These are phyloP conservation scores for Yamadazyma membranifaciens DNA, from an alignment of 1,139 yeast species.

Conservation along the genomic window DNA sequence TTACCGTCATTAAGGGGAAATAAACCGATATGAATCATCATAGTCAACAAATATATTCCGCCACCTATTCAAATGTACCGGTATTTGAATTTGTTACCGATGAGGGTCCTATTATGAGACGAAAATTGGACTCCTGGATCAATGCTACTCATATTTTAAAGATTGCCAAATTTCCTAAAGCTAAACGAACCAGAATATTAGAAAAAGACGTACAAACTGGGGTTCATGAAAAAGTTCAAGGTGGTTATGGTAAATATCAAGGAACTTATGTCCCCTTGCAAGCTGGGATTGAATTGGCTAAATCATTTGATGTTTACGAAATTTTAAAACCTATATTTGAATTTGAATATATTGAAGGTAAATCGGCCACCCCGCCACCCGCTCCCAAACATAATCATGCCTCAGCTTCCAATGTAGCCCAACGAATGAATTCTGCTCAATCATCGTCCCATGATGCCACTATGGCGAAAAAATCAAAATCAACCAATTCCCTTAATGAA, in stretches of 20 bases:
- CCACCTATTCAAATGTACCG: conserved; percentile 79
- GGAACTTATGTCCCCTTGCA: conserved; percentile 90
- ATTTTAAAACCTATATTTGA: conserved; percentile 69
- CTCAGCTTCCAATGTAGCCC: conserved; percentile 51
- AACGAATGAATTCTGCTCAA: conserved; percentile 25
- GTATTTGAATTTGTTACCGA: conserved; percentile 69
- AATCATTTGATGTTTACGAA: conserved; percentile 68
- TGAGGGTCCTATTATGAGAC: conserved; percentile 81
- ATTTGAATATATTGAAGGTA: conserved; percentile 55
- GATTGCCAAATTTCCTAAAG: conserved; percentile 83
- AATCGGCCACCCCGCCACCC: conserved; percentile 67
- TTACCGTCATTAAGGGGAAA: neutral
- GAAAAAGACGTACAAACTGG: conserved; percentile 89
- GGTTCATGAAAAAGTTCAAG: conserved; percentile 88
- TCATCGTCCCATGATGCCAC: conserved; percentile 3
- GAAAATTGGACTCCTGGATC: conserved; percentile 76
- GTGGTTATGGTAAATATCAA: conserved; percentile 93
- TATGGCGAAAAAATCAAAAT: conserved; percentile 21
- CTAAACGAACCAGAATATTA: conserved; percentile 77
- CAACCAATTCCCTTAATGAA: conserved; percentile 23
- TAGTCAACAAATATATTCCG: conserved; percentile 60
- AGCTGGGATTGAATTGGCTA: conserved; percentile 64
- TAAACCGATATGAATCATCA: conserved; percentile 26
- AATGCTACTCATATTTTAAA: conserved; percentile 91
- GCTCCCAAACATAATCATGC: conserved; percentile 86